Base-by-base conservation (phyloP, 176 grass and related monocot species). In the Carex scoparia region DNA sequence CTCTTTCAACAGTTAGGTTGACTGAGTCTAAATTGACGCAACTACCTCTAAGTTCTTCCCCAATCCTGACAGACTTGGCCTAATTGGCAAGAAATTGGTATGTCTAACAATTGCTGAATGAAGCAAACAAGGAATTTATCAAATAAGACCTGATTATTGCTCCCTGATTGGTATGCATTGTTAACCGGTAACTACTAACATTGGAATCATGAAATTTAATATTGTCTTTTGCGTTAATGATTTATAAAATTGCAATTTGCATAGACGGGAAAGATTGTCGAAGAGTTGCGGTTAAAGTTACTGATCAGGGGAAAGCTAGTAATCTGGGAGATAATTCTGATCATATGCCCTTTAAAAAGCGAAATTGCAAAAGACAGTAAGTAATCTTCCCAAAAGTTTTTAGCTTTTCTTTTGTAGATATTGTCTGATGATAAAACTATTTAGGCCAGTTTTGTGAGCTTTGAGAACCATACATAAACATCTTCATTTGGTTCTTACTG, bases 111-210 rank as follows among this genome's bases (percentile, higher is more conserved):
- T 31, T 32, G 32, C 49, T 14, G 46, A 32, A 55, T 77, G 46
- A 78, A 31, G 16, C 14, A 56, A 53, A 78, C 18, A 56, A 71
- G 46, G 12, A 81, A 68, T 37, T 35, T 84, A 18, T 18, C 79
- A 8, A 60, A 42, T 84, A 91, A 84, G 79, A 85, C 75, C 82
- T 93, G 86, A 74, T 83, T 84, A 86, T 75, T 56, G 90, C 73
- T n/a, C 87, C 76, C 32, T 68, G 70, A 51, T 71, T 74, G 70
- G n/a, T 12, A 49, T 51, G 9, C 69, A 5, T 51, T 73, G 69
- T 49, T 78, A 78, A 57, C 51, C 13, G 30, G 10, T 78, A 18
- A 12, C 23, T 77, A 51, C 74, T 33, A 57, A 16, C 16, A 57
- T 33, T 54, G 51, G 11, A 18, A 78, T 56, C 30, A 32, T 57